A percentile compares a stretch with the other conserved stretches of the same genome.
These are phyloP conservation scores for Teunomyces lycoperdinae DNA, from an alignment of 805 yeast genomes.

Conservation along the genomic window DNA sequence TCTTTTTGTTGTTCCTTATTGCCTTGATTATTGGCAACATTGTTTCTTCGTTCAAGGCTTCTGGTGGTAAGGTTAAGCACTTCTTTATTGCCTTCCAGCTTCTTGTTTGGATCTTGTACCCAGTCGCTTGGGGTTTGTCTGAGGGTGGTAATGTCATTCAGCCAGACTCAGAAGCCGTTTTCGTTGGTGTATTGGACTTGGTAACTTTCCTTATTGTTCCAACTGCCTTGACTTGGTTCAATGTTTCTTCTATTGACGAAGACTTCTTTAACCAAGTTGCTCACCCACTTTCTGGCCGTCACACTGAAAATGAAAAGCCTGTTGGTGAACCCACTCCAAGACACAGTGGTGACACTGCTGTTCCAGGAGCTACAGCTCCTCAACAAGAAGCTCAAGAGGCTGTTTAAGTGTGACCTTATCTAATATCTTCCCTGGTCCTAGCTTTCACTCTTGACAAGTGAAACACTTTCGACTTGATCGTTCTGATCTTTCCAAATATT, in stretches of 20 bases:
- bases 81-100: conserved; percentile 28
- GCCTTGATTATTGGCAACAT: conserved; percentile 23
- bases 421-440: not conserved
- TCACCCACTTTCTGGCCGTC: conserved; percentile 6
- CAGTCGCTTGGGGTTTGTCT: conserved; percentile 50
- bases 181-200: conserved; percentile 58
- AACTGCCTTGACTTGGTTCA: conserved; percentile 29
- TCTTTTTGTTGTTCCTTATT: conserved; percentile 41
- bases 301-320: conserved; percentile 17
- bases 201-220: conserved; percentile 44
- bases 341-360: conserved; percentile 45
- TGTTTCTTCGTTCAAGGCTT: conserved; percentile 6
- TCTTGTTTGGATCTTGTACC: conserved; percentile 48
- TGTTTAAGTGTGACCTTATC: not conserved
- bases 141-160: conserved; percentile 64
- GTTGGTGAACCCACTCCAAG: conserved; percentile 31
- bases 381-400: conserved; percentile 3
- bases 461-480: not conserved
- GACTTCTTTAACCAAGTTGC: conserved; percentile 21
- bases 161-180: conserved; percentile 57
- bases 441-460: not conserved
- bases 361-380: conserved; percentile 15
- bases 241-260: conserved; percentile 24
- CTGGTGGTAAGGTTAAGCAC: conserved; percentile 4
- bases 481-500: not conserved